A percentile compares a stretch with the other conserved stretches of the same genome.
phyloP scores from a whole-genome alignment of 1,284 basidiomycete genomes.

The Moniliella sp. region DNA sequence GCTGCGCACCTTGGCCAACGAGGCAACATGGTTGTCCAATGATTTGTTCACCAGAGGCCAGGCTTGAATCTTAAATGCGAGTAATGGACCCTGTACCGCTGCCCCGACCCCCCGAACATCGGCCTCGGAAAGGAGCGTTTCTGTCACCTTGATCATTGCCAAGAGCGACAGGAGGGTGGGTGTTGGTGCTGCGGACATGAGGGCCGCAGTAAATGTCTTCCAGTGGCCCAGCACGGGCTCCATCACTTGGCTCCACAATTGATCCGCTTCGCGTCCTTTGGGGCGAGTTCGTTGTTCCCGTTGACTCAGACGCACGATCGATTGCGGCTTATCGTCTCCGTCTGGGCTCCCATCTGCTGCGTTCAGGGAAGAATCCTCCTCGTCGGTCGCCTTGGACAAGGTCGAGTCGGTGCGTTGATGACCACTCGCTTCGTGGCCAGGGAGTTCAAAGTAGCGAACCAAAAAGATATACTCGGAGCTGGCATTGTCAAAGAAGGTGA shows the following conservation, averaged over 20 bases:
- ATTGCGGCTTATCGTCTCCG: constrained; percentile 1
- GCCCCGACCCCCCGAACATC: constrained; percentile 6
- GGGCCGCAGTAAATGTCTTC: constrained; percentile 7
- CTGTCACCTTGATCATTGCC: constrained; percentile 11
- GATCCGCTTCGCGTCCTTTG: constrained; percentile 11
- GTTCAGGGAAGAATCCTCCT: constrained; percentile 1
- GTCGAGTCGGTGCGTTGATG: not conserved
- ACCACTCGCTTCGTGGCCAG: not conserved
- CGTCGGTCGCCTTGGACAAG: constrained; percentile 4
- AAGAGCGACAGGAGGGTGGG: constrained; percentile 10
- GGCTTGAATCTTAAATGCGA: constrained; percentile 16
- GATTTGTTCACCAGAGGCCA: constrained; percentile 15
- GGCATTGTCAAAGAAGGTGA: constrained; percentile 26
- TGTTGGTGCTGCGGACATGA: constrained; percentile 4
- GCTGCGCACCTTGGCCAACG: constrained; percentile 5
- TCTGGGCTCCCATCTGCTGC: constrained; percentile 1
- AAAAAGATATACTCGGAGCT: constrained; percentile 28
- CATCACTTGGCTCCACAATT: constrained; percentile 26
- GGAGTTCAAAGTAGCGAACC: constrained; percentile 21
- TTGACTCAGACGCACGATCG: constrained; percentile 8
- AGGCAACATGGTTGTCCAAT: constrained; percentile 14
- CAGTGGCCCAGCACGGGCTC: constrained; percentile 17
- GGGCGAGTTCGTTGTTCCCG: constrained; percentile 7
- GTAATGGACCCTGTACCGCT: constrained; percentile 10
- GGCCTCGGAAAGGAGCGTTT: constrained; percentile 6